phyloP scores from a whole-genome alignment of 495 filamentous ascomycete genomes.

The Penicillium robsamsonii region DNA sequence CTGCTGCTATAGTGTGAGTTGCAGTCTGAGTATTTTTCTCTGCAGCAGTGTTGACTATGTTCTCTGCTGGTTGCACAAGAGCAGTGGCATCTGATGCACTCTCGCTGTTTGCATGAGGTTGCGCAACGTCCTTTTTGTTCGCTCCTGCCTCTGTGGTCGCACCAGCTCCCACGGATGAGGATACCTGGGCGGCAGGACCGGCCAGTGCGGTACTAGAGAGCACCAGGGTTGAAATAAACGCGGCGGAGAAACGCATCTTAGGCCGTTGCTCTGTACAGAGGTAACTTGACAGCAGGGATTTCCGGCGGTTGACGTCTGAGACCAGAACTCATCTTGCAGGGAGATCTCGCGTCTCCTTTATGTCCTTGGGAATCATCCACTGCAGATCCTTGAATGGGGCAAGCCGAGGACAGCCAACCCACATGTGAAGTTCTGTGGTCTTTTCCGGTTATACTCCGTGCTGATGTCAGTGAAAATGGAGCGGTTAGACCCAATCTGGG shows the following conservation, averaged over 20 bases:
- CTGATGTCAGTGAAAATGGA: constrained; percentile 15
- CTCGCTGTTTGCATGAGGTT: constrained; percentile 7
- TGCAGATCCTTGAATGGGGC: constrained; percentile 13
- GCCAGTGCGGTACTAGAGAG: constrained; percentile 33
- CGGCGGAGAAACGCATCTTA: constrained; percentile 34
- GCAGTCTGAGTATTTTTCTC: neutral
- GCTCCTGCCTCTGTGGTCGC: constrained; percentile 10
- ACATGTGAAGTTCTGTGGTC: constrained; percentile 28
- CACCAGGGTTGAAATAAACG: constrained; percentile 30
- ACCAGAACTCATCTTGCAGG: neutral
- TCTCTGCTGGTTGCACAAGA: constrained; percentile 1
- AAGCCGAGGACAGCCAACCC: constrained; percentile 25
- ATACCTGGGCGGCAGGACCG: constrained; percentile 19
- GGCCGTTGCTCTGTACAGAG: constrained; percentile 10
- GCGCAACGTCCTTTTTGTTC: constrained; percentile 5
- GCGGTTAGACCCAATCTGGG: constrained; percentile 10
- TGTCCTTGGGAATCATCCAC: constrained; percentile 13
- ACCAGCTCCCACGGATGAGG: constrained; percentile 17
- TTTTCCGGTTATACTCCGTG: neutral
- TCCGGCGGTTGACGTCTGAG: constrained; percentile 2
- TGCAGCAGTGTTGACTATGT: neutral
- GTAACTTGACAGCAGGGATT: constrained; percentile 12
- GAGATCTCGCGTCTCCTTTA: constrained; percentile 22
- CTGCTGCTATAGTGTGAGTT: neutral
- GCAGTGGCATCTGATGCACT: constrained; percentile 1